Evolutionary conservation across 2,329 filamentous ascomycete genomes (phyloP).

Genomic region (Ophiosphaerella narmari): DNA sequence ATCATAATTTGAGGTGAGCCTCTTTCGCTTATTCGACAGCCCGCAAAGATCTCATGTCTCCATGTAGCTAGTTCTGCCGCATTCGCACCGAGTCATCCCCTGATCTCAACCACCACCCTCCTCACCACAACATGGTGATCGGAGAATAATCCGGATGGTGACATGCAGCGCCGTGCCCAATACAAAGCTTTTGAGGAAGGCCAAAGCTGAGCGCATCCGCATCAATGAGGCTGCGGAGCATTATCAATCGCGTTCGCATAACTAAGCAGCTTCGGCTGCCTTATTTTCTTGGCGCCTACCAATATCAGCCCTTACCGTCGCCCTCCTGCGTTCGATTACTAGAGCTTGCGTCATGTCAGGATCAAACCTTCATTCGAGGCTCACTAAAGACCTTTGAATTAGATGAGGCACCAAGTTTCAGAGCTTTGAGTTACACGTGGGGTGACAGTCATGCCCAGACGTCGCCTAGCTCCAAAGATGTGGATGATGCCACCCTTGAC

Average conservation of each 20-base stretch:
- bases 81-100: too few relatives aligned
- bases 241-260: conserved; percentile 17
- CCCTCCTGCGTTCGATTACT: conserved; percentile 27
- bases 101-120: too few relatives aligned
- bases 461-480: conserved; percentile 4
- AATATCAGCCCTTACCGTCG: conserved; percentile 24
- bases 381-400: conserved; percentile 24
- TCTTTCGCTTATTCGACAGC: too few relatives aligned
- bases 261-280: conserved; percentile 12
- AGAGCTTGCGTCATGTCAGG: conserved; percentile 18
- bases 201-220: not conserved
- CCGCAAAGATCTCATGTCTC: too few relatives aligned
- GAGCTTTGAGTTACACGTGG: conserved; percentile 28
- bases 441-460: conserved; percentile 10
- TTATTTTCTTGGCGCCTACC: conserved; percentile 19
- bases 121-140: too few relatives aligned
- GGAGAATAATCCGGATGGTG: too few relatives aligned
- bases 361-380: conserved; percentile 14
- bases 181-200: not conserved
- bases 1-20: too few relatives aligned
- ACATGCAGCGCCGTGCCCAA: not conserved
- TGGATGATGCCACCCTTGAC: not conserved
- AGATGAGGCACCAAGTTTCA: conserved; percentile 21
- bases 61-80: too few relatives aligned
- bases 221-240: conserved; percentile 23